Evolutionary conservation across 192 early-diverging fungal genomes (phyloP).

Genomic region (Mortierella alpina): DNA sequence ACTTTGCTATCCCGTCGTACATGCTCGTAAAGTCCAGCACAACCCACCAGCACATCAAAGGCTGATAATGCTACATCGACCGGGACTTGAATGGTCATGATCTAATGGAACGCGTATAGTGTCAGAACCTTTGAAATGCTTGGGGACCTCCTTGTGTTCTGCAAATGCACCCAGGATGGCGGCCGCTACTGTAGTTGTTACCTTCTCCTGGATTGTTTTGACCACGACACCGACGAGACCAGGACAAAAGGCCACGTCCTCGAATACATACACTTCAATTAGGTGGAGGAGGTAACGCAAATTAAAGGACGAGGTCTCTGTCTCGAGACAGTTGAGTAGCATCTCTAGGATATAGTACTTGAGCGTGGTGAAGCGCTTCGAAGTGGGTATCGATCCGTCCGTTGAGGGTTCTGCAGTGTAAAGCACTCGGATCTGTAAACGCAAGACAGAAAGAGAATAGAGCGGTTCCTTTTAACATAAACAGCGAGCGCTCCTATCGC

Average conservation of each 20-base stretch:
- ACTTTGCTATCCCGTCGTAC: slow-evolving; percentile 76
- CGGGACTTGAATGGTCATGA: slow-evolving; percentile 67
- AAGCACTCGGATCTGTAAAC: slow-evolving; percentile 53
- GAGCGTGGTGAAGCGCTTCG: slow-evolving; percentile 61
- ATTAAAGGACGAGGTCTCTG: slow-evolving; percentile 74
- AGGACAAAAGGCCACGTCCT: slow-evolving; percentile 81
- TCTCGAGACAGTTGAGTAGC: slow-evolving; percentile 70
- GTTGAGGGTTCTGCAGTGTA: slow-evolving; percentile 49
- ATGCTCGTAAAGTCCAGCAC: slow-evolving; percentile 71
- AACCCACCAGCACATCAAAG: slow-evolving; percentile 72
- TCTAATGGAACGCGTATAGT: slow-evolving; percentile 40
- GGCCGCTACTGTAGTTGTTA: slow-evolving; percentile 27
- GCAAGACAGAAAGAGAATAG: not conserved
- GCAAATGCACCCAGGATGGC: too few species aligned
- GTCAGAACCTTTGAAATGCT: not conserved
- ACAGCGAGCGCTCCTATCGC: not conserved
- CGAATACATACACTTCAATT: slow-evolving; percentile 75
- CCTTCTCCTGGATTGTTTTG: slow-evolving; percentile 81
- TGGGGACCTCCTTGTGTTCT: too few species aligned
- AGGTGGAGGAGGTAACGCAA: slow-evolving; percentile 73
- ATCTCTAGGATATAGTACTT: slow-evolving; percentile 78
- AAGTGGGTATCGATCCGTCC: slow-evolving; percentile 34
- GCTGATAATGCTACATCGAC: slow-evolving; percentile 69
- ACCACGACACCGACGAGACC: slow-evolving; percentile 76
- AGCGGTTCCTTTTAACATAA: not conserved